Evolutionary conservation across 495 filamentous ascomycete genomes (phyloP), one percentile per base, ranked within the genome.

Genomic region (Aspergillus cristatus): DNA sequence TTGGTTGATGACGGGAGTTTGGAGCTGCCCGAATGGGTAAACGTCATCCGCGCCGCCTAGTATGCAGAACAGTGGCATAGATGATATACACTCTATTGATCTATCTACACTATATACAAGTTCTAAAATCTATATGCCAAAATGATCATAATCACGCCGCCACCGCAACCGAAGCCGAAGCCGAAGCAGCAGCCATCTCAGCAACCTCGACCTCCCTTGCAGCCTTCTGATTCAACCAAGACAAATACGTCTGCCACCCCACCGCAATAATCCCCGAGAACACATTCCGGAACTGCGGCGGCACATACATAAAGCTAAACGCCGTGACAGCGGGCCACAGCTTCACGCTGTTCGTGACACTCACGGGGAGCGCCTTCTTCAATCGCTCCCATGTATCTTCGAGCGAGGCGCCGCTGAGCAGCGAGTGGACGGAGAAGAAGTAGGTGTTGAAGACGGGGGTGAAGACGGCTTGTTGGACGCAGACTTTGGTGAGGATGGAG

Each of bases 211-310:
- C 72, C 52, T 77, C 67, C 28, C 62, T 59, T 46, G 82, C 83
- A 3, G 83, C 86, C 43, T 64, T 70, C 56, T 81, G 74, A 45
- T 94, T 94, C 54, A 96, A 60, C 60, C 77, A 83, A 37, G 76
- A 81, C 44, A 96, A 51, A 68, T 96, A 96, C 2, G 82, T 85
- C 63, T 95, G 89, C 88, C 88, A 96, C 1, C 84, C 83, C 32
- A 94, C 79, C 2, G 85, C 87, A 48, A 88, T 72, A 11, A 75
- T 57, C 5, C 74, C 88, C 0, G 82, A 76, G 55, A 94, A 88
- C 7, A 95, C 65, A 36, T 75, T 81, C 34, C 89, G 70, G 52
- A 82, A 89, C 55, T 88, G 76, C 15, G 86, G 59, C 18, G 77
- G 76, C 13, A 96, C 66, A 51, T 86, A 90, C 35, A 84, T 81